A percentile compares a stretch with the other conserved stretches of the same genome.
Conservation (phyloP, 768 basidiomycete species). For the Boletus rufocinnamomeus region DNA sequence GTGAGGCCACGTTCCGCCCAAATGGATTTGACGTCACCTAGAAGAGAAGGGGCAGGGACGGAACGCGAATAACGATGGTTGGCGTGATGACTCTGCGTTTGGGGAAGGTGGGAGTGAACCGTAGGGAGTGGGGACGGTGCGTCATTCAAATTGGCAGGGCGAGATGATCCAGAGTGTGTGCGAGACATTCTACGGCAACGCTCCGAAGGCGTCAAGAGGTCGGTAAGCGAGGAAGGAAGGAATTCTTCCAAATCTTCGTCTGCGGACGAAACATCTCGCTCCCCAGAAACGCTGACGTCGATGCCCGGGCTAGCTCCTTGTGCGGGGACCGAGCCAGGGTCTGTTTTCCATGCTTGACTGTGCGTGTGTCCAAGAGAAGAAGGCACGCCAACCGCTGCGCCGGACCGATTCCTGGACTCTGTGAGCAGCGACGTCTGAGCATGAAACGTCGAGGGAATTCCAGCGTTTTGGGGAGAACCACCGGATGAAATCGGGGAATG, state of each 20-base stretch:
- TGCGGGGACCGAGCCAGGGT: constrained; percentile 26
- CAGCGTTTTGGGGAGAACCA: constrained; percentile 44
- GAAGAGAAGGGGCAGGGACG: constrained; percentile 73
- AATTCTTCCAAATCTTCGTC: constrained; percentile 88
- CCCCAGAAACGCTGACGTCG: constrained; percentile 34
- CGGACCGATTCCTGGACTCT: constrained; percentile 40
- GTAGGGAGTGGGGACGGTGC: constrained; percentile 19
- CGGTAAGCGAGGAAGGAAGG: constrained; percentile 83
- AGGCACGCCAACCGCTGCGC: constrained; percentile 48
- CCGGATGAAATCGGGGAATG: constrained; percentile 54
- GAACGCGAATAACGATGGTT: constrained; percentile 79
- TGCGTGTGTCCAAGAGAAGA: constrained; percentile 56
- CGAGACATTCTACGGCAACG: constrained; percentile 79
- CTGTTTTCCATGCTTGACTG: constrained; percentile 31
- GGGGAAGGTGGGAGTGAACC: constrained; percentile 16
- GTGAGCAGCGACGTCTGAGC: constrained; percentile 56
- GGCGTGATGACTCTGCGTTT: constrained; percentile 25
- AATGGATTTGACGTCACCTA: constrained; percentile 77
- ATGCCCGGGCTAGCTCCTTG: constrained; percentile 17
- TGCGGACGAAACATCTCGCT: constrained; percentile 41
- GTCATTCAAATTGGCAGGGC: constrained; percentile 25
- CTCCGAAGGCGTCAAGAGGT: constrained; percentile 88
- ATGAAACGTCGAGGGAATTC: constrained; percentile 68
- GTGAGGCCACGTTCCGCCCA: constrained; percentile 64
- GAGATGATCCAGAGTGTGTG: constrained; percentile 52